Evolutionary conservation across 1,284 basidiomycete species (phyloP).

Genomic region (Rugosomyces carneus): DNA sequence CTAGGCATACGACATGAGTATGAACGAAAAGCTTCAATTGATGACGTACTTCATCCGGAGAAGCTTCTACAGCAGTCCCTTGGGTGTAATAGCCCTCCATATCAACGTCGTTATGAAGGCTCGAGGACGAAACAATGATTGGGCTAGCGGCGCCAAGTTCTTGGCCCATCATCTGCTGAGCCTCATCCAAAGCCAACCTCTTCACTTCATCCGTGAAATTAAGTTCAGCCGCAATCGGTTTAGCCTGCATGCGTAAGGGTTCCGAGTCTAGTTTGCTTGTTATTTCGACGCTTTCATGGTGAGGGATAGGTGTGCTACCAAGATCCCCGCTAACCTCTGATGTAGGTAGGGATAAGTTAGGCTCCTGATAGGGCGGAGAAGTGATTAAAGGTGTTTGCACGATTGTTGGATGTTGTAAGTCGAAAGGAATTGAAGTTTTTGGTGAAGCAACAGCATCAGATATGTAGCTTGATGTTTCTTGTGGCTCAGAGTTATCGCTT

Average conservation of each 20-base stretch:
- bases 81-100: background rate
- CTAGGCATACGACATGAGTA: constrained; percentile 1
- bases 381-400: background rate
- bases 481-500: background rate
- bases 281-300: background rate
- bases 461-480: background rate
- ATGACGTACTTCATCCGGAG: constrained; percentile 7
- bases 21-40: background rate
- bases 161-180: background rate
- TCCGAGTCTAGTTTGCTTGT: background rate
- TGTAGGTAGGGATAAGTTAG: background rate
- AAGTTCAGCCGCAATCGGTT: background rate
- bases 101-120: background rate
- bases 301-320: background rate
- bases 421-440: background rate
- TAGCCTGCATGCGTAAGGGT: background rate
- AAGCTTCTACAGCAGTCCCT: background rate
- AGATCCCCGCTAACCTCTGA: constrained; percentile 1
- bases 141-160: background rate
- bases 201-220: background rate
- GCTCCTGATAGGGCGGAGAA: background rate
- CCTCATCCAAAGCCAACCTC: background rate
- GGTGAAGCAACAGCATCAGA: background rate
- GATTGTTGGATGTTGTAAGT: background rate
- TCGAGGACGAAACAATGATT: background rate